phyloP scores from a whole-genome alignment of 345 rosid genomes.

The Ceriops tagal region DNA sequence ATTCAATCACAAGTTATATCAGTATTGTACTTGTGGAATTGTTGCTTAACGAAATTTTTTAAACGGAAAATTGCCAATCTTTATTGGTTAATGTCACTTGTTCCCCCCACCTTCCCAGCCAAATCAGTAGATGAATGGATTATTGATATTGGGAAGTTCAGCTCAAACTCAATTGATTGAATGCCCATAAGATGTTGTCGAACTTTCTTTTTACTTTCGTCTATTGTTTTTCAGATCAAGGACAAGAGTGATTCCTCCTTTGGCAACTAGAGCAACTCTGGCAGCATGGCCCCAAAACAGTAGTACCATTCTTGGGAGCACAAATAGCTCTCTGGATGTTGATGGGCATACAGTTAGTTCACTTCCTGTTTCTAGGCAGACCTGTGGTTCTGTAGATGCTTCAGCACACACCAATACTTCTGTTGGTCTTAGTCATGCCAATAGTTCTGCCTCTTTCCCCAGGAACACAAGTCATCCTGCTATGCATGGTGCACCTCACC shows the following conservation, averaged over 20 bases:
- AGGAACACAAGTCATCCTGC: conserved; percentile 23
- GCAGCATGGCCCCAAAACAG: conserved; percentile 72
- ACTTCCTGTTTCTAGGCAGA: not conserved
- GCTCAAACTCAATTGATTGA: not conserved
- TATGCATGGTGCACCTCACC: conserved; percentile 30
- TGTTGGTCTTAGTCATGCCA: not conserved
- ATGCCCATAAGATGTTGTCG: not conserved
- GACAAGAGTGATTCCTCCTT: conserved; percentile 53
- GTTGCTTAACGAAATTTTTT: too few species aligned
- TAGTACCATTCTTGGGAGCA: conserved; percentile 23
- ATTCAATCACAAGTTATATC: not conserved
- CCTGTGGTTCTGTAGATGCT: not conserved
- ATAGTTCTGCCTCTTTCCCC: conserved; percentile 1
- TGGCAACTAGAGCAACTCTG: conserved; percentile 73
- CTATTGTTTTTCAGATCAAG: conserved; percentile 50
- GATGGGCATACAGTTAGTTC: conserved; percentile 7
- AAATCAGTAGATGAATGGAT: too few species aligned
- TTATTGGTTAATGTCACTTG: too few species aligned
- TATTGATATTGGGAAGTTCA: too few species aligned
- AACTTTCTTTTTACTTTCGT: not conserved
- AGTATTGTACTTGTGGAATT: not conserved
- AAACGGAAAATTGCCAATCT: too few species aligned
- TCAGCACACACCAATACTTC: conserved; percentile 1
- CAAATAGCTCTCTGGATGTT: conserved; percentile 4
- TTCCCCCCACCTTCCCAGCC: too few species aligned